phyloP scores from a whole-genome alignment of 2,329 filamentous ascomycete genomes.

The Aspergillus sergii region DNA sequence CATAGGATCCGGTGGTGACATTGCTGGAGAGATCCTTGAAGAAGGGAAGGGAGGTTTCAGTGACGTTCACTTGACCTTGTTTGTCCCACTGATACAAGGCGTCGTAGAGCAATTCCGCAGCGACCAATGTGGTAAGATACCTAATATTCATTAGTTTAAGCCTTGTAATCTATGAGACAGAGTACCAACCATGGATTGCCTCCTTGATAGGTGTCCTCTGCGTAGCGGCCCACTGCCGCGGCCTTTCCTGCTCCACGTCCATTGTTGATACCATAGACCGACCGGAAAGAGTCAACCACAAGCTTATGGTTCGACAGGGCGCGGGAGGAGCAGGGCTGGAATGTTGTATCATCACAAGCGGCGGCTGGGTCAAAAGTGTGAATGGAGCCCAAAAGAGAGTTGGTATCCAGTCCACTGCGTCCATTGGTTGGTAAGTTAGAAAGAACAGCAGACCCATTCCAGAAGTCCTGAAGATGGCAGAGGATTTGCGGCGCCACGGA shows the following conservation, averaged over 20 bases:
- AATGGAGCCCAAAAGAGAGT: slow-evolving; percentile 59
- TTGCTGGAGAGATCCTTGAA: slow-evolving; percentile 66
- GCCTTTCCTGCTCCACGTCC: slow-evolving; percentile 24
- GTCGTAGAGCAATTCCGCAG: slow-evolving; percentile 76
- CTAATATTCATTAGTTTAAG: slow-evolving; percentile 9
- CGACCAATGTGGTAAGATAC: slow-evolving; percentile 60
- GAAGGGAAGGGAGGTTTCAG: slow-evolving; percentile 66
- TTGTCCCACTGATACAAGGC: slow-evolving; percentile 70
- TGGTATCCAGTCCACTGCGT: slow-evolving; percentile 70
- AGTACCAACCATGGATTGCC: slow-evolving; percentile 75
- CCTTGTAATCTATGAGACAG: slow-evolving; percentile 28
- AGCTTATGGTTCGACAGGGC: slow-evolving; percentile 75
- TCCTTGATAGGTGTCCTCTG: slow-evolving; percentile 71
- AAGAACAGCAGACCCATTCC: slow-evolving; percentile 64
- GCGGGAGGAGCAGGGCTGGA: slow-evolving; percentile 71
- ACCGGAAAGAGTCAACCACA: slow-evolving; percentile 72
- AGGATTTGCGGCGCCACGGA: slow-evolving; percentile 68
- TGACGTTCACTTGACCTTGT: slow-evolving; percentile 64
- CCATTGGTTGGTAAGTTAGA: slow-evolving; percentile 64
- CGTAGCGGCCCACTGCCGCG: slow-evolving; percentile 60
- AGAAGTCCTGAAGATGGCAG: slow-evolving; percentile 73
- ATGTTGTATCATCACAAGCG: slow-evolving; percentile 51
- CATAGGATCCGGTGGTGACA: slow-evolving; percentile 64
- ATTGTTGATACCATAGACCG: slow-evolving; percentile 60
- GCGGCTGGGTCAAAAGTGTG: slow-evolving; percentile 36